Base-by-base conservation (phyloP, 306 rosid species). In the Dryas octopetala region DNA sequence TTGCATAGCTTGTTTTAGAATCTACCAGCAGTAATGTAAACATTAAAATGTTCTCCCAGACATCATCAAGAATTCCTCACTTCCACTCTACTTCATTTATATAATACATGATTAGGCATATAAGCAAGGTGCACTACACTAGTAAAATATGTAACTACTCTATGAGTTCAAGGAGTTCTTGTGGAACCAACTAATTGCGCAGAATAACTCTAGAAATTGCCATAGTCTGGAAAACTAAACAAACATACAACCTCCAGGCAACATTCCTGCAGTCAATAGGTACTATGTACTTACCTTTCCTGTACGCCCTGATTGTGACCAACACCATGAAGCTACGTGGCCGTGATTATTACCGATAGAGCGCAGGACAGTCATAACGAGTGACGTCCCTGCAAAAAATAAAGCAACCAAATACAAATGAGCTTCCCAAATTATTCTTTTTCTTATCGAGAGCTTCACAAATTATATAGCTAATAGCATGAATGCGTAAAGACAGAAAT, bases 301-400 rank as follows among this genome's bases (percentile, higher is more conserved):
- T 14, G 91, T 78, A 71, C 78, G 91, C 63, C 90, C 94, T 55
- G 97, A 80, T 85, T 95, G 99, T 43, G 86, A 78, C 86, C 86
- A 90, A 84, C 99, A 92, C 96, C 88, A 86, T 74, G 96, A 61
- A 53, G 89, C 90, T 53, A 92, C 74, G 82, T 90, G 99, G 71
- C 86, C 88, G 76, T 90, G 97, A 84, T 89, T 85, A 86, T 95
- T 92, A 57, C 97, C 97, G 77, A 95, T 81, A 19, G 99, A 95
- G 74, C 93, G 93, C 58, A 88, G 81, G 76, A 95, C 97, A 45
- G 99, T 95, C 93, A 86, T 78, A 51, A 92, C 96, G 52, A 92
- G 81, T 69, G 99, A 95, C 15, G 96, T 88, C 81, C 99, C 99
- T 95, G 83, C 14, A 62, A 68, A 43, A 41, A 60, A 43, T 32